Evolutionary conservation across 139 green algal genomes (phyloP).

Genomic region (Marvania coccoides): DNA sequence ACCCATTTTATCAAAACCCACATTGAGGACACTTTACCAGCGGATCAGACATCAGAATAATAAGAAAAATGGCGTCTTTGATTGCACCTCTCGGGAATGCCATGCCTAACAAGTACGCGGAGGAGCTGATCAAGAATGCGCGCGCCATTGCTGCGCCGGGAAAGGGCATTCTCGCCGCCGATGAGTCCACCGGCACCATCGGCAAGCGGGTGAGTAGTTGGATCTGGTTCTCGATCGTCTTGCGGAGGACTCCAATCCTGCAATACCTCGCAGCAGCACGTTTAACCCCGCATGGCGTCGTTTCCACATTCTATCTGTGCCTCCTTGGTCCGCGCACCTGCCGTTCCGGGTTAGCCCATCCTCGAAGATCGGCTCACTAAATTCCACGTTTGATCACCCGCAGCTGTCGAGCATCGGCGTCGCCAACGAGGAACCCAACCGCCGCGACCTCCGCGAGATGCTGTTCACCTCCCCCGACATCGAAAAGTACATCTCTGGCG

Average conservation of each 20-base stretch:
- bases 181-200: conserved; percentile 62
- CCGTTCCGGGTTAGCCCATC: too few relatives aligned
- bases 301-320: too few relatives aligned
- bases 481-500: conserved; percentile 55
- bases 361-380: too few relatives aligned
- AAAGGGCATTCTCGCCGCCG: conserved; percentile 65
- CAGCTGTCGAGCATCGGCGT: conserved; percentile 45
- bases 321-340: too few relatives aligned
- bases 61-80: not conserved
- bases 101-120: conserved; percentile 35
- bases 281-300: too few relatives aligned
- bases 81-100: conserved; percentile 14
- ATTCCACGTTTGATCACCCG: too few relatives aligned
- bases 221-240: too few relatives aligned
- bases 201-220: conserved; percentile 52
- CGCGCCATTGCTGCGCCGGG: conserved; percentile 38
- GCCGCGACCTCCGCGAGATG: conserved; percentile 44
- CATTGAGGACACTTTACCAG: not conserved
- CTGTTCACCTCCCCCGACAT: conserved; percentile 49
- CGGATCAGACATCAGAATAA: not conserved
- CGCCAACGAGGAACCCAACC: conserved; percentile 39
- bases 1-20: not conserved
- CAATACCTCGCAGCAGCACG: too few relatives aligned
- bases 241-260: too few relatives aligned
- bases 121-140: conserved; percentile 46